Percentiles rank a stretch among this genome's conserved stretches.
Evolutionary conservation across 805 yeast species (phyloP).

Genomic region (Candida dajiaensis): DNA sequence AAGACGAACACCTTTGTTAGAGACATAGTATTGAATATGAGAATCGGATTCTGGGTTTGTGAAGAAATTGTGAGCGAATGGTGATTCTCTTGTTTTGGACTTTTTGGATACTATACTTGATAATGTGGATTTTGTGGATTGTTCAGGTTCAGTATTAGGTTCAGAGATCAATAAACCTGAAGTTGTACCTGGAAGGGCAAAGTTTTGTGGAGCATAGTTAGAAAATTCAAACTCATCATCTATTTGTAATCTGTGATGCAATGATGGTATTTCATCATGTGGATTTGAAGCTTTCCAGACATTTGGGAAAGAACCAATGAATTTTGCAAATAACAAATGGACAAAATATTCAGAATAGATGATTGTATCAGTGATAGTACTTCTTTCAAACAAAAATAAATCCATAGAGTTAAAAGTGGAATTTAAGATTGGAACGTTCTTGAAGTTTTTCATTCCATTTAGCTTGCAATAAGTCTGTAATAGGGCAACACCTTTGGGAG

Average conservation of each 20-base stretch:
- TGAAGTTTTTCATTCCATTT: slow-evolving; percentile 40
- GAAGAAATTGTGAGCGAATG: slow-evolving; percentile 70
- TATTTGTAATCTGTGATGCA: slow-evolving; percentile 28
- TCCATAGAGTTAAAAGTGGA: slow-evolving; percentile 68
- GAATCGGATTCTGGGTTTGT: slow-evolving; percentile 88
- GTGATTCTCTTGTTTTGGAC: slow-evolving; percentile 36
- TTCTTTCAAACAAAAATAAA: slow-evolving; percentile 62
- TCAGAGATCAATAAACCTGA: background rate
- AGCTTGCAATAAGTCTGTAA: slow-evolving; percentile 54
- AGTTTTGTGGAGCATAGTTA: slow-evolving; percentile 14
- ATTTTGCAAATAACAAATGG: slow-evolving; percentile 51
- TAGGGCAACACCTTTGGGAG: slow-evolving; percentile 83
- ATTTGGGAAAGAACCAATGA: slow-evolving; percentile 66
- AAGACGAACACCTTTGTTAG: slow-evolving; percentile 59
- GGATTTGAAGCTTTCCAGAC: slow-evolving; percentile 55
- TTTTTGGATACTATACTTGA: background rate
- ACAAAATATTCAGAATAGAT: slow-evolving; percentile 58
- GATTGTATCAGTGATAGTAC: slow-evolving; percentile 48
- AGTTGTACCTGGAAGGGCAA: background rate
- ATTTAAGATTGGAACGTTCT: slow-evolving; percentile 40
- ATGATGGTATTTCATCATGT: slow-evolving; percentile 43
- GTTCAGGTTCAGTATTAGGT: background rate
- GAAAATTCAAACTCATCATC: slow-evolving; percentile 31
- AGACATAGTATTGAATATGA: slow-evolving; percentile 70
- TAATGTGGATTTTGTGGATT: background rate